Conservation (phyloP, 129 eudicot genomes). For the Rutidosis leptorrhynchoides region DNA sequence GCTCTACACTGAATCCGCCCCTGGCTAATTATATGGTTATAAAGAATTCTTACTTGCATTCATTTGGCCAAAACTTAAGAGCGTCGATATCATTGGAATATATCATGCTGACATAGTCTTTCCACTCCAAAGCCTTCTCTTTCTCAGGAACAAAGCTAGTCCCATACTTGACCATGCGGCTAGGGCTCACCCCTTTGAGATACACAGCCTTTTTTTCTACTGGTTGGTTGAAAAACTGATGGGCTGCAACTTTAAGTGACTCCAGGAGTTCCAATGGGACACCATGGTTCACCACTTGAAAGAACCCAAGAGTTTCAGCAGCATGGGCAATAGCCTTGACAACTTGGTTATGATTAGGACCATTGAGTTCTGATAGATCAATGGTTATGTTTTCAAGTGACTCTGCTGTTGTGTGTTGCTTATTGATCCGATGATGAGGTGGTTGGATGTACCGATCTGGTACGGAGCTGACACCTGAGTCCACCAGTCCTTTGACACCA, state of each 20-base stretch:
- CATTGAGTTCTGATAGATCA: constrained; percentile 45
- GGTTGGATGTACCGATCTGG: constrained; percentile 41
- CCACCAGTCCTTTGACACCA: constrained; percentile 47
- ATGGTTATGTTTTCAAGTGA: constrained; percentile 23
- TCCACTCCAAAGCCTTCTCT: constrained; percentile 49
- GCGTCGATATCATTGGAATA: constrained; percentile 48
- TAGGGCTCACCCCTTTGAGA: constrained; percentile 45
- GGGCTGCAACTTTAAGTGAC: constrained; percentile 40
- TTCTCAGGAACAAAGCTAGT: constrained; percentile 55
- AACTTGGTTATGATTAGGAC: constrained; percentile 44
- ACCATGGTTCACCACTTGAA: constrained; percentile 55
- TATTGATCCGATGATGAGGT: constrained; percentile 28
- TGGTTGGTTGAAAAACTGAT: constrained; percentile 38
- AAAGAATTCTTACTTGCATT: constrained; percentile 34
- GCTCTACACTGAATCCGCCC: no score
- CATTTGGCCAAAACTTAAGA: constrained; percentile 41
- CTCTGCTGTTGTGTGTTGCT: not conserved
- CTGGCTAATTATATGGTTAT: not conserved
- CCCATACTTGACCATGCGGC: constrained; percentile 42
- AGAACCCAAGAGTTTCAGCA: constrained; percentile 48
- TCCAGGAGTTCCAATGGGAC: constrained; percentile 43
- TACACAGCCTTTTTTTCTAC: constrained; percentile 43
- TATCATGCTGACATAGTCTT: constrained; percentile 43
- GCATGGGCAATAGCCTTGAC: constrained; percentile 39
- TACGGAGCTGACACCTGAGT: constrained; percentile 34